Percentiles rank a stretch among this genome's conserved stretches.
Conservation (phyloP, 1,284 basidiomycete genomes). For the Rhodotorula glutinis region DNA sequence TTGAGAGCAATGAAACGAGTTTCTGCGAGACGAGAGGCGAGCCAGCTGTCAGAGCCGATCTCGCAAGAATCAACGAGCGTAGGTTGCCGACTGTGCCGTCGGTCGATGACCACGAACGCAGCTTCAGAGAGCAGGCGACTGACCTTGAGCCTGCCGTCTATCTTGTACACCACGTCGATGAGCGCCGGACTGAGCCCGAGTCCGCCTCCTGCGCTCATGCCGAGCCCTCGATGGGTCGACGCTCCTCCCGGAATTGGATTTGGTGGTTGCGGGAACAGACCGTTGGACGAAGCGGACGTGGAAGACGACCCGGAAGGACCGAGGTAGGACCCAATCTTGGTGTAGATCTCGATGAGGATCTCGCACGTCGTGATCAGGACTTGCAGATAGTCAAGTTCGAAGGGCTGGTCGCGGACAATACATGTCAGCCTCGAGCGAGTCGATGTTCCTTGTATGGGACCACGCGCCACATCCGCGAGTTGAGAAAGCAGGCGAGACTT, state of each 20-base stretch:
- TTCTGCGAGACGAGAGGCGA: conserved; percentile 56
- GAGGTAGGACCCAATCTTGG: conserved; percentile 72
- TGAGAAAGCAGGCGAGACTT: conserved; percentile 19
- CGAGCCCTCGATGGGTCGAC: not conserved
- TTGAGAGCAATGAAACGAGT: conserved; percentile 67
- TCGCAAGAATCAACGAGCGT: too few relatives aligned
- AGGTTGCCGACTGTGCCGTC: too few relatives aligned
- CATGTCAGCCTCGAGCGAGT: not conserved
- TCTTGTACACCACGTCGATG: conserved; percentile 67
- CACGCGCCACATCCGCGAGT: too few relatives aligned
- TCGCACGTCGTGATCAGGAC: conserved; percentile 78
- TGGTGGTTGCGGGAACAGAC: conserved; percentile 12
- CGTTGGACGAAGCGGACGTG: conserved; percentile 49
- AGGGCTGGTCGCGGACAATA: conserved; percentile 58
- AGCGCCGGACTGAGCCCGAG: conserved; percentile 45
- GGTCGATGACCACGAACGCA: too few relatives aligned
- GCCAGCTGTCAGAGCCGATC: not conserved
- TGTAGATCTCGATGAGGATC: conserved; percentile 78
- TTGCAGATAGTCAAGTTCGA: conserved; percentile 78
- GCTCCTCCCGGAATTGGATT: conserved; percentile 55
- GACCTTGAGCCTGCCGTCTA: conserved; percentile 77
- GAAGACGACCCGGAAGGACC: conserved; percentile 54
- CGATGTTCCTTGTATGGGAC: too few relatives aligned
- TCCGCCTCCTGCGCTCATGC: not conserved
- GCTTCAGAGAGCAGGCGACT: conserved; percentile 36